Percentiles rank a stretch among this genome's conserved stretches.
Evolutionary conservation across 805 yeast genomes (phyloP).

Genomic region (Kodamaea fukazawae): DNA sequence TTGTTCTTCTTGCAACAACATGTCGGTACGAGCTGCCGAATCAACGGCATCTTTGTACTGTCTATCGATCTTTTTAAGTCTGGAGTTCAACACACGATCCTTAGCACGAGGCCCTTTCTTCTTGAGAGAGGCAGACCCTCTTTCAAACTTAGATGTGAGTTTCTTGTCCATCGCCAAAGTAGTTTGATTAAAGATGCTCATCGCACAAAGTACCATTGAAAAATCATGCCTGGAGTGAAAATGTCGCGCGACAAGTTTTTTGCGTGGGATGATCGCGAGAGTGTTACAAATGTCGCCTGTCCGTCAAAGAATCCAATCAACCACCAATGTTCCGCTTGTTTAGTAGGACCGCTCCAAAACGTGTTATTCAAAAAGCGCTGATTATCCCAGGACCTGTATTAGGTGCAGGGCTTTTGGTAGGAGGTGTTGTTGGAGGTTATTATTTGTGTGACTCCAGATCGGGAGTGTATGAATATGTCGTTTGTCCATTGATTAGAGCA

Average conservation of each 20-base stretch:
- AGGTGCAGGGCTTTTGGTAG: constrained; percentile 19
- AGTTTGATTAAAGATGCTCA: constrained; percentile 6
- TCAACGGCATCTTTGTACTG: constrained; percentile 76
- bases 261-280: no score
- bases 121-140: constrained; percentile 7
- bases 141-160: constrained; percentile 10
- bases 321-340: constrained; percentile 8
- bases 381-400: constrained; percentile 21
- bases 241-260: constrained; percentile 4
- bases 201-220: constrained; percentile 3
- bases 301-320: neutral
- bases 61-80: constrained; percentile 63
- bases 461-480: constrained; percentile 73
- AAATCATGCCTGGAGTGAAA: neutral
- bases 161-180: constrained; percentile 3
- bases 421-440: constrained; percentile 42
- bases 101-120: constrained; percentile 15
- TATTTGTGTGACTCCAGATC: constrained; percentile 77
- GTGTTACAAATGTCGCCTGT: neutral
- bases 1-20: constrained; percentile 75
- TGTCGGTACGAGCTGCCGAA: constrained; percentile 83
- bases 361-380: constrained; percentile 4
- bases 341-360: constrained; percentile 7
- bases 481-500: constrained; percentile 72
- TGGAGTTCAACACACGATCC: constrained; percentile 46